Evolutionary conservation across 2,329 filamentous ascomycete species (phyloP).

Genomic region (Aspergillus ustus): DNA sequence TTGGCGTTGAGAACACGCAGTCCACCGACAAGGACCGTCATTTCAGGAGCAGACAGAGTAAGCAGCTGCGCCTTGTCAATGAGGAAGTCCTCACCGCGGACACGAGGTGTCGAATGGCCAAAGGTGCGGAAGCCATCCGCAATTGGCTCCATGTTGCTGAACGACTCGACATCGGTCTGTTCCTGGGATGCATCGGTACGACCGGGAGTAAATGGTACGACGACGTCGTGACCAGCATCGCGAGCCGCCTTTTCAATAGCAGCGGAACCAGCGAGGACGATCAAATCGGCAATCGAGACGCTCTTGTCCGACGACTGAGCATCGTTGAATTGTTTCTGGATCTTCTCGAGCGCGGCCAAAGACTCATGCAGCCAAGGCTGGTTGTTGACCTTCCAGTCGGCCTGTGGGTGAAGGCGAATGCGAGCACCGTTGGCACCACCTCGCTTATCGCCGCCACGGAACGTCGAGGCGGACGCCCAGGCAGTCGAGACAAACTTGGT

Average conservation of each 20-base stretch:
- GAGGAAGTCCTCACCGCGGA: conserved; percentile 69
- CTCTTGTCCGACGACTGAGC: conserved; percentile 63
- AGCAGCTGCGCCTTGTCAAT: conserved; percentile 74
- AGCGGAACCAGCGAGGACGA: conserved; percentile 73
- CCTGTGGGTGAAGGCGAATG: conserved; percentile 74
- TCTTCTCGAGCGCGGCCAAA: conserved; percentile 62
- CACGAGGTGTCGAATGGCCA: conserved; percentile 64
- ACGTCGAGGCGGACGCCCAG: conserved; percentile 73
- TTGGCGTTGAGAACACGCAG: conserved; percentile 72
- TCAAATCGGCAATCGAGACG: conserved; percentile 77
- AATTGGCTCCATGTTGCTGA: conserved; percentile 68
- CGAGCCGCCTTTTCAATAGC: conserved; percentile 72
- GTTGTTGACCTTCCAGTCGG: conserved; percentile 76
- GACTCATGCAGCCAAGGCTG: conserved; percentile 67
- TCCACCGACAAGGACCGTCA: conserved; percentile 73
- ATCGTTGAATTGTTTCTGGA: conserved; percentile 71
- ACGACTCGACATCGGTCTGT: conserved; percentile 70
- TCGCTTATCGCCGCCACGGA: conserved; percentile 78
- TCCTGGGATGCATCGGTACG: conserved; percentile 73
- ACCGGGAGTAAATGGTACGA: conserved; percentile 74
- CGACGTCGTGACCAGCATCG: conserved; percentile 44
- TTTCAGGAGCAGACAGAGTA: conserved; percentile 70
- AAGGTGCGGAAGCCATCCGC: conserved; percentile 84
- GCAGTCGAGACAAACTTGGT: conserved; percentile 68
- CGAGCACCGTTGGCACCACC: conserved; percentile 81